Evolutionary conservation across 768 basidiomycete species (phyloP), one percentile per base, ranked within the genome.

Genomic region (Suillus brevipes): DNA sequence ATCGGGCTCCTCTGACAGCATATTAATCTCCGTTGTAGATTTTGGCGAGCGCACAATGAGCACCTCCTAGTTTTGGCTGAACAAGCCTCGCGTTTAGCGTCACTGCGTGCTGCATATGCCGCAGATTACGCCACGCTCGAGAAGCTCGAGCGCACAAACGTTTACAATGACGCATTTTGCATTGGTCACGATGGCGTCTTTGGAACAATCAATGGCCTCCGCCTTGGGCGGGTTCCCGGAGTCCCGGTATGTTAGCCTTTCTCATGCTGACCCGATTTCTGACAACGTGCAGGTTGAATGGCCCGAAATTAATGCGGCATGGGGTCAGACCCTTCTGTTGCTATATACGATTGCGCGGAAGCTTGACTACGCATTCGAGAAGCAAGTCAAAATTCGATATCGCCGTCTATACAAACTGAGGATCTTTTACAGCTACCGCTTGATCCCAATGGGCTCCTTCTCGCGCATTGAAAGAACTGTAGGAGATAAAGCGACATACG

Each of bases 221-320:
- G 97, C 43, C 78, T 99, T 25, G 97, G 97, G 4, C 87, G 96
- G 67, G 88, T 96, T 12, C 87, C 92, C 52, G 88, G 89, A 36
- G 88, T 91, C 55, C 89, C 88, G n/a, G 92, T 93, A 74, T 49
- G 88, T 80, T 42, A 40, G 42, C 34, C n/a, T 45, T 64, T 65
- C 45, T 36, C 31, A 58, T 40, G 43, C 13, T 64, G 18, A 28
- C 56, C 31, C 45, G 64, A 72, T 62, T 65, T 64, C 59, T 69
- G 63, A 69, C 68, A 37, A 16, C 50, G 43, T 65, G 10, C 67
- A 94, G 88, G 96, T 99, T 37, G 97, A 99, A 73, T 99, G 96
- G 96, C 87, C 94, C 3, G 97, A 99, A 78, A 95, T 99, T 75
- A 99, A 99, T 73, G 97, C 97, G 13, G 97, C 97, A 20, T 97